Evolutionary conservation across 257 asterid species (phyloP), one percentile per base, ranked within the genome.

Genomic region (Rehmannia glutinosa): DNA sequence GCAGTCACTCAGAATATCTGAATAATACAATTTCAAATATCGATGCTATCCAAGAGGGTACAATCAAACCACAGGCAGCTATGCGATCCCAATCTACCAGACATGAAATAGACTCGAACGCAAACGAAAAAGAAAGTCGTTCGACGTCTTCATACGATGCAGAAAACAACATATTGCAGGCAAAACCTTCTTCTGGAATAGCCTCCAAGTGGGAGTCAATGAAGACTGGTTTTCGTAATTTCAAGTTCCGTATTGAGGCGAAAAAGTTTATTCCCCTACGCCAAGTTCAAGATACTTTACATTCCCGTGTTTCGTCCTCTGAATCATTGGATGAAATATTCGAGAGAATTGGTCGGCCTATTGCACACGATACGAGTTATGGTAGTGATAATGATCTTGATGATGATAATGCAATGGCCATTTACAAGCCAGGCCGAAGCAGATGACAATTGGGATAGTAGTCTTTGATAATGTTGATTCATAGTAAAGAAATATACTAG

Each of bases 241-340:
- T 87, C 78, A 86, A 87, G 82, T 75, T 80, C 19, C 84, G 74
- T 16, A 66, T 89, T 1, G 91, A 87, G 13, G 66, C 85, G 0
- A 84, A 76, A 62, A 84, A 41, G 66, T 87, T 87, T 70, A 73
- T 85, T 16, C 86, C 87, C 23, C 21, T 86, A 4, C 45, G 75
- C n/a, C 87, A 82, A 38, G 68, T 21, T 68, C 82, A 71, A 45
- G 89, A 82, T 55, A 12, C 45, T 12, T 69, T 64, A 5, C 80
- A 64, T 62, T 57, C 68, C 0, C 79, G 30, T 1, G 64, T 33
- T 28, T 72, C 88, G 4, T 75, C 92, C 10, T 60, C 83, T 9
- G 90, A 86, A 73, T 84, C 94, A 33, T 84, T 89, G 0, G 92
- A 84, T 36, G 86, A 84, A 15, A 86, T 89, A 67, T 86, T 86